These are phyloP conservation scores for Microsporum ferrugineum DNA, from an alignment of 2,329 filamentous ascomycete species.

Conservation along the genomic window DNA sequence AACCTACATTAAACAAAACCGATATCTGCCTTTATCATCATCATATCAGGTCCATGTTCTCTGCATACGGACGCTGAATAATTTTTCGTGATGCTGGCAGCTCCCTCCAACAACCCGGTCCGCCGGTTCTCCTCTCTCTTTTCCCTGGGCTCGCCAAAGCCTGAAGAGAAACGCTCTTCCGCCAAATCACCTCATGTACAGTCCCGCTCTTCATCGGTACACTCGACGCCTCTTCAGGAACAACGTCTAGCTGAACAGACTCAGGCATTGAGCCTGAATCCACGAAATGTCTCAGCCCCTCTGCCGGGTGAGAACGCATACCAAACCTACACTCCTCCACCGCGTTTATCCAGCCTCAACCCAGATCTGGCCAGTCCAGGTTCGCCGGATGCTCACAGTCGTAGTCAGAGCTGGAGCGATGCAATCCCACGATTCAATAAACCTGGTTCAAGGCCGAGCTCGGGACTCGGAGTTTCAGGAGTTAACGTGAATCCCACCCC, in stretches of 20 bases:
- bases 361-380: constrained; percentile 19
- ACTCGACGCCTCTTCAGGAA: constrained; percentile 16
- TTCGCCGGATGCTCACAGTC: constrained; percentile 5
- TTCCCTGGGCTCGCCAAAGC: constrained; percentile 30
- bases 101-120: constrained; percentile 31
- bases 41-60: background rate
- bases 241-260: constrained; percentile 10
- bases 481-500: constrained; percentile 30
- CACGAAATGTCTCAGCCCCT: constrained; percentile 14
- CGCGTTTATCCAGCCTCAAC: constrained; percentile 30
- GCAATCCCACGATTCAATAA: constrained; percentile 25
- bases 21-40: background rate
- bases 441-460: constrained; percentile 25
- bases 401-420: constrained; percentile 27
- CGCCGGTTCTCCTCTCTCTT: constrained; percentile 38
- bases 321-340: constrained; percentile 28
- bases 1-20: background rate
- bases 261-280: constrained; percentile 1
- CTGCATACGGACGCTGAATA: background rate
- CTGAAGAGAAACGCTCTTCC: constrained; percentile 11
- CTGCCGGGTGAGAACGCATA: constrained; percentile 15
- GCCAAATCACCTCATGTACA: constrained; percentile 11
- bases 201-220: constrained; percentile 19
- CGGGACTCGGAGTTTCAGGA: constrained; percentile 16
- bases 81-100: constrained; percentile 20